These are phyloP conservation scores for Podaxis rugospora DNA, from an alignment of 768 basidiomycete genomes.

Conservation along the genomic window DNA sequence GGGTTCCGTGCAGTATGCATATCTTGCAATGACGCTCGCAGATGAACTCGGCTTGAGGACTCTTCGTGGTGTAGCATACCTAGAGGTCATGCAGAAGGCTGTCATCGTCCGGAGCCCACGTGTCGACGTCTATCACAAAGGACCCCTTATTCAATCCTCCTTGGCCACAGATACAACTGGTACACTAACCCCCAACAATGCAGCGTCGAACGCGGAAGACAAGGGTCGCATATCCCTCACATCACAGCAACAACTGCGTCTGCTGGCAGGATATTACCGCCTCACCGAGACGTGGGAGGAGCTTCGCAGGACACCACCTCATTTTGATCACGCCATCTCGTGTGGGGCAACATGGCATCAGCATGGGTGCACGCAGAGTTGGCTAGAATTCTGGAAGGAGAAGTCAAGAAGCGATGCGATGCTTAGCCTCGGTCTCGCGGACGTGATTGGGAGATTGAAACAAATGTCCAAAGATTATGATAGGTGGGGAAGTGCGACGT, in stretches of 20 bases:
- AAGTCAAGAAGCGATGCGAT: constrained; percentile 61
- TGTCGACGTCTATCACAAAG: constrained; percentile 24
- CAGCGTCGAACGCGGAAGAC: constrained; percentile 27
- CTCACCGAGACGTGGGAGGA: constrained; percentile 65
- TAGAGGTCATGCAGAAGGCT: constrained; percentile 69
- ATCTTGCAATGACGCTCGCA: constrained; percentile 67
- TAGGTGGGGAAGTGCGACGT: constrained; percentile 65
- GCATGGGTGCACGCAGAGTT: constrained; percentile 66
- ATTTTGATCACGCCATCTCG: constrained; percentile 59
- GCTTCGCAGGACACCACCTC: constrained; percentile 49
- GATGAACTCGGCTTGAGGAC: constrained; percentile 62
- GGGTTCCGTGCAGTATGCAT: constrained; percentile 60
- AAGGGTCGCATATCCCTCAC: constrained; percentile 33
- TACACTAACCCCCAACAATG: background rate
- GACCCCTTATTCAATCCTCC: constrained; percentile 13
- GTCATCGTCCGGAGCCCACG: constrained; percentile 34
- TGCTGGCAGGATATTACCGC: constrained; percentile 67
- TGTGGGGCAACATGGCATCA: constrained; percentile 73
- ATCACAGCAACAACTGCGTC: constrained; percentile 55
- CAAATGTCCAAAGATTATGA: constrained; percentile 66
- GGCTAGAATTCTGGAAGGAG: constrained; percentile 80
- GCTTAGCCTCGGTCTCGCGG: constrained; percentile 54
- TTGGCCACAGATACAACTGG: background rate
- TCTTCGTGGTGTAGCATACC: constrained; percentile 62
- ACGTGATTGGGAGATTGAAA: constrained; percentile 62